Evolutionary conservation across 371 early-diverging fungal genomes (phyloP).

Genomic region (Phascolomyces articulosus): DNA sequence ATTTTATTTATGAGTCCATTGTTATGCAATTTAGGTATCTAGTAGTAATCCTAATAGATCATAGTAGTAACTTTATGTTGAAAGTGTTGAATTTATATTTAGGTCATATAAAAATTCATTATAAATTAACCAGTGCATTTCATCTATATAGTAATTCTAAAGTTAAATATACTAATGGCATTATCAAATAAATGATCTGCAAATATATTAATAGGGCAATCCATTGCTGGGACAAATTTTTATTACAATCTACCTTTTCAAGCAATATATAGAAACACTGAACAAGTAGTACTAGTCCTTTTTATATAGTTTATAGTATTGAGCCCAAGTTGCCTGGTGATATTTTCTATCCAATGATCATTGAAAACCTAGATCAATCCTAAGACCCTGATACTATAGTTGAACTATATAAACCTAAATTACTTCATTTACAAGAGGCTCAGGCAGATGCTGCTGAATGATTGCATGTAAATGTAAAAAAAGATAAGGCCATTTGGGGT

Average conservation of each 20-base stretch:
- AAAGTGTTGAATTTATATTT: not conserved
- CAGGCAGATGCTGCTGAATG: not conserved
- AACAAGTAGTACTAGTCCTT: constrained; percentile 13
- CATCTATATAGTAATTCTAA: constrained; percentile 28
- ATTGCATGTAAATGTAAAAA: not conserved
- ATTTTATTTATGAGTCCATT: no score
- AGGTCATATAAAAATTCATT: constrained; percentile 6
- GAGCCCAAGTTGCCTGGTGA: constrained; percentile 21
- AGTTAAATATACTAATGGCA: constrained; percentile 22
- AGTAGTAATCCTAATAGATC: constrained; percentile 22
- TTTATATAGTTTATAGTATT: constrained; percentile 16
- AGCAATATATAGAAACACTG: constrained; percentile 12
- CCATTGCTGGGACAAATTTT: constrained; percentile 13
- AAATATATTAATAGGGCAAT: constrained; percentile 10
- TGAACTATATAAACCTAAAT: not conserved
- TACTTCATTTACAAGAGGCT: not conserved
- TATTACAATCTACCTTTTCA: constrained; percentile 13
- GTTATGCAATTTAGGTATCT: constrained; percentile 36
- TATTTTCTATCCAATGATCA: constrained; percentile 1
- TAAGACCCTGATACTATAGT: not conserved
- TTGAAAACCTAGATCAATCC: not conserved
- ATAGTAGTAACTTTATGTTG: constrained; percentile 25
- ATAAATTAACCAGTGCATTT: constrained; percentile 26
- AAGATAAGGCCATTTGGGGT: constrained; percentile 29
- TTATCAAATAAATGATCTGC: constrained; percentile 17